Evolutionary conservation across 1,139 yeast genomes (phyloP).

Genomic region (Scheffersomyces segobiensis): DNA sequence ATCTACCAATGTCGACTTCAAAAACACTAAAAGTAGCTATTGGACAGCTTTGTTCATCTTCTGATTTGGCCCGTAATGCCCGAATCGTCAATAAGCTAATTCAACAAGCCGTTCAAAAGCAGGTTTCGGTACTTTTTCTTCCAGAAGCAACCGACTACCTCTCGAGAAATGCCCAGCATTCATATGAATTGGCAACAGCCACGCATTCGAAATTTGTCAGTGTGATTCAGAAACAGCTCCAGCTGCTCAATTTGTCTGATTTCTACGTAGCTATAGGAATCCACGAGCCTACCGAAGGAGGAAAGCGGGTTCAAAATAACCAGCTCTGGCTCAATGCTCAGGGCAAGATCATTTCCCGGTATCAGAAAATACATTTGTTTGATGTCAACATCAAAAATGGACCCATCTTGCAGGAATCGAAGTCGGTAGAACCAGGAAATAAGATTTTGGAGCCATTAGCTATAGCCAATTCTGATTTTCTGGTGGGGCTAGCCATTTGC

Average conservation of each 20-base stretch:
- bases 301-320: constrained; percentile 61
- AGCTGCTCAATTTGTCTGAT: constrained; percentile 24
- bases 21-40: constrained; percentile 54
- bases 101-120: constrained; percentile 55
- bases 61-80: constrained; percentile 61
- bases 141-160: constrained; percentile 95
- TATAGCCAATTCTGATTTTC: constrained; percentile 54
- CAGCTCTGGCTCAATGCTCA: constrained; percentile 65
- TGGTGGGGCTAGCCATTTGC: constrained; percentile 75
- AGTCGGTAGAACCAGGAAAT: constrained; percentile 79
- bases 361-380: constrained; percentile 85
- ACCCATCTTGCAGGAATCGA: constrained; percentile 71
- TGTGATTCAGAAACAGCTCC: constrained; percentile 51
- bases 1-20: neutral
- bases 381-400: constrained; percentile 83
- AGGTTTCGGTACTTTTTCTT: constrained; percentile 69
- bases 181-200: constrained; percentile 55
- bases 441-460: constrained; percentile 46
- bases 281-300: constrained; percentile 64
- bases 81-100: constrained; percentile 57
- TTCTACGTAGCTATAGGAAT: constrained; percentile 61
- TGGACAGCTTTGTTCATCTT: constrained; percentile 82
- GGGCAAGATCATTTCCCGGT: constrained; percentile 66
- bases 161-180: constrained; percentile 67
- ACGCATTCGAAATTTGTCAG: constrained; percentile 53